A percentile compares a stretch with the other conserved stretches of the same genome.
phyloP scores from a whole-genome alignment of 441 rosid genomes.

The Francoa sonchifolia region DNA sequence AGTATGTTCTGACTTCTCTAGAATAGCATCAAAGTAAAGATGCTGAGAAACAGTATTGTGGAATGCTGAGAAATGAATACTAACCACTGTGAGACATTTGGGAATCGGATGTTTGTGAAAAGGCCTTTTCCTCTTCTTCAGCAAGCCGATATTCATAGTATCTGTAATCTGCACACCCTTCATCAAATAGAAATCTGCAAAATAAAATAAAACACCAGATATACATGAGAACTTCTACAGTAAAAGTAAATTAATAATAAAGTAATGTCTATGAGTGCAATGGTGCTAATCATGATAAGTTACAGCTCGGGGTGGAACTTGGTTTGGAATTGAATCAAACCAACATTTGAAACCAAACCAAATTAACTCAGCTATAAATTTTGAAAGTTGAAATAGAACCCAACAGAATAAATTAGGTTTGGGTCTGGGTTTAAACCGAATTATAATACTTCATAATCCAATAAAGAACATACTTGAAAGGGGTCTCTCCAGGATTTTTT shows the following conservation, averaged over 20 bases:
- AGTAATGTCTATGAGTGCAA: too few species aligned
- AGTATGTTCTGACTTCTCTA: conserved; percentile 4
- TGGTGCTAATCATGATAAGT: too few species aligned
- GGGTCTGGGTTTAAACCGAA: too few species aligned
- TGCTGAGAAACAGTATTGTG: background rate
- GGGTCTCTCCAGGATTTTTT: conserved; percentile 92
- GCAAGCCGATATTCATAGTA: conserved; percentile 64
- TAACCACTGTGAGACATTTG: conserved; percentile 36
- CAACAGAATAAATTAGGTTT: too few species aligned
- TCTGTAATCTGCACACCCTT: conserved; percentile 66
- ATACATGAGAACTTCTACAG: background rate
- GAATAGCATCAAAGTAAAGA: background rate
- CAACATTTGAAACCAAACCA: too few species aligned
- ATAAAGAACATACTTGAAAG: conserved; percentile 54
- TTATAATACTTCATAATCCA: conserved; percentile 1
- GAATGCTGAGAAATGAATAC: conserved; percentile 13
- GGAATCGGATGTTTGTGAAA: conserved; percentile 36
- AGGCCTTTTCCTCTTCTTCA: conserved; percentile 67
- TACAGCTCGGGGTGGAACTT: too few species aligned
- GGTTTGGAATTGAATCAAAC: too few species aligned
- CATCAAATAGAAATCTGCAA: conserved; percentile 72
- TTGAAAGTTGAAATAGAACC: too few species aligned
- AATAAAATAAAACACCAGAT: conserved; percentile 7
- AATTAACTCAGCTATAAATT: too few species aligned
- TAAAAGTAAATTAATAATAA: too few species aligned